Evolutionary conservation across 2,329 filamentous ascomycete genomes (phyloP), one percentile per base, ranked within the genome.

Genomic region (Pseudogymnoascus sp.): DNA sequence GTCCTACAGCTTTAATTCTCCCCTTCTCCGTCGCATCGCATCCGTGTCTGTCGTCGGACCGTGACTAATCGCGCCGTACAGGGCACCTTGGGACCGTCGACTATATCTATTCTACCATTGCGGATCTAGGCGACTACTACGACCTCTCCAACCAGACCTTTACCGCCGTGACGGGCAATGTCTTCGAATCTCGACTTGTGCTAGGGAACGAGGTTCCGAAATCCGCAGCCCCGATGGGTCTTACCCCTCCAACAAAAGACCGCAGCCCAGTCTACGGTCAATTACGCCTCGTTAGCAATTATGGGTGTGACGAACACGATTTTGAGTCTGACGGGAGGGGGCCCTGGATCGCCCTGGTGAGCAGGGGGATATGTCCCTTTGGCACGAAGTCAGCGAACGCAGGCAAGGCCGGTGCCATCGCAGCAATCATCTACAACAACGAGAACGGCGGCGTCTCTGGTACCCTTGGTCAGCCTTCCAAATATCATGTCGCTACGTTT

Each of bases 381-480:
- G 89, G 86, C 10, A 75, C 80, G 64, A 95, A 95, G 77, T 88
- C 88, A 1, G 81, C 81, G 61, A 77, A 83, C 12, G 89, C 90
- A 5, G 88, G 86, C 43, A 80, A 78, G 59, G 88, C 88, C 1
- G 89, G 89, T 19, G 90, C 90, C 4, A 74, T 84, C 3, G 90
- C 86, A 1, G 88, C 87, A 0, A 76, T 95, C 12, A 80, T 95
- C 60, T 93, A 90, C 76, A 91, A 93, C 78, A 88, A 87, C 68
- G 75, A 81, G 1, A 61, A 67, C 3, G 89, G 84, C 1, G 73
- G 76, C 3, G 75, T 91, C 0, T 80, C 82, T 60, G 90, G 89
- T 41, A 93, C 89, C 0, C 79, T 95, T 3, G 89, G 87, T 10
- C 79, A 77, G 0, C 85, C 87, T 0, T 77, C 77, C 0, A 77